Base-by-base conservation (phyloP, 2,329 filamentous ascomycete species). In the Ceratocystis colombiana region DNA sequence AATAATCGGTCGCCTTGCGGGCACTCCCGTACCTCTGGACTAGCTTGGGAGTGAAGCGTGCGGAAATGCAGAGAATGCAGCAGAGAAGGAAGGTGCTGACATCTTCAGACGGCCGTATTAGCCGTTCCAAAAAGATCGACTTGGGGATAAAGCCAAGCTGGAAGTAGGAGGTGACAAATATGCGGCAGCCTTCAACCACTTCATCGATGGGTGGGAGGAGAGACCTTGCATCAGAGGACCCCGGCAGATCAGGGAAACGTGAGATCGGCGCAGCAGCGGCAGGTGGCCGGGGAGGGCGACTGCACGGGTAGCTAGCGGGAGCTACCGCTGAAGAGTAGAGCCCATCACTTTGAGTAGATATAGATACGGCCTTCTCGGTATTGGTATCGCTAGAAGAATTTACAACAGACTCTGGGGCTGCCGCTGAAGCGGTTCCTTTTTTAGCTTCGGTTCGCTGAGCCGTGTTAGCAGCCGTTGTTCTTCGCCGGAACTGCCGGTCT, bases 61-160 rank as follows among this genome's bases (percentile, higher is more conserved):
- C 72, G 0, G 73, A 74, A 45, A 75, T 71, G 61, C 69, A 68
- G 33, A 75, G 71, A 28, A 74, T 74, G 67, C 71, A 70, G 45
- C 67, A 66, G 1, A 74, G 68, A 8, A 75, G 71, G 65, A 75
- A 75, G 20, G 67, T 69, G 68, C 70, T 73, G 55, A 72, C 68
- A 1, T 70, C 68, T 5, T 68, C 67, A 2, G 62, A 67, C 30
- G 70, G 65, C 25, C 69, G 66, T 17, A 66, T 64, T 7, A 75
- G 66, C 25, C 68, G 65, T 46, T 73, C 71, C 30, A 74, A 68
- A 64, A 75, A 75, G 46, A 74, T 64, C 2, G 70, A 68, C 62
- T 74, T 73, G 12, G 73, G 73, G 12, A 75, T 68, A 66, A 74
- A 75, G 7, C 73, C 73, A 1, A 74, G 71, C 67, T 73, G 72